Percentiles rank a stretch among this genome's conserved stretches.
Evolutionary conservation across 208 protist species (phyloP).

Genomic region (Balamuthia mandrillaris): DNA sequence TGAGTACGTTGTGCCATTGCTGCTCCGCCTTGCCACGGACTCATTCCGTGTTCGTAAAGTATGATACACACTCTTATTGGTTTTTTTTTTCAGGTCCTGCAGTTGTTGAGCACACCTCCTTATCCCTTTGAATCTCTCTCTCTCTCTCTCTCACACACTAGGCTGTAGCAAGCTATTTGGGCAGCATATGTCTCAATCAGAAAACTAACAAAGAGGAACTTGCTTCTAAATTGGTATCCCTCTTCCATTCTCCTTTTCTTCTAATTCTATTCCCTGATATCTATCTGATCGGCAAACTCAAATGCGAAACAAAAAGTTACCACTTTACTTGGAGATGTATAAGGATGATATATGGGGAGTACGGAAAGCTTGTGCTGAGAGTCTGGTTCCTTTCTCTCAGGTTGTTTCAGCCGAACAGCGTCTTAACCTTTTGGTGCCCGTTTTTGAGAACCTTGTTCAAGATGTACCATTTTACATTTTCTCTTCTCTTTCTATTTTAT

Average conservation of each 20-base stretch:
- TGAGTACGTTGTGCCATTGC: background rate
- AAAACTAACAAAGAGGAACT: no score
- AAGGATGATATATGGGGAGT: slow-evolving; percentile 93
- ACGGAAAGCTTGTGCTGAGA: slow-evolving; percentile 87
- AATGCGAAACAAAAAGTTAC: no score
- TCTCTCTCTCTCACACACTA: no score
- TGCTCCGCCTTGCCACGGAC: background rate
- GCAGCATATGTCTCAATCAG: no score
- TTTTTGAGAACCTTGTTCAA: slow-evolving; percentile 47
- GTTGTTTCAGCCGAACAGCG: slow-evolving; percentile 66
- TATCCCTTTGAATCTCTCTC: no score
- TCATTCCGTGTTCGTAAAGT: slow-evolving; percentile 4
- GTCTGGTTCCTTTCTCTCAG: slow-evolving; percentile 74
- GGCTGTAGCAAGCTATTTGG: no score
- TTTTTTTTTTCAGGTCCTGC: background rate
- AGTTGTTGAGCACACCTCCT: no score
- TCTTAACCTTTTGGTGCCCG: slow-evolving; percentile 13
- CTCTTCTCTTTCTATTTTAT: background rate
- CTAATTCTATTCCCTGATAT: no score
- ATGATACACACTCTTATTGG: background rate
- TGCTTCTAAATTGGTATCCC: no score
- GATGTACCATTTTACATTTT: slow-evolving; percentile 40
- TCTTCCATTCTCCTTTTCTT: no score
- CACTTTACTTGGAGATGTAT: slow-evolving; percentile 81
- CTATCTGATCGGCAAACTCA: no score